phyloP scores from a whole-genome alignment of 352 stramenopile genomes.

The Aphanomyces stellatus region DNA sequence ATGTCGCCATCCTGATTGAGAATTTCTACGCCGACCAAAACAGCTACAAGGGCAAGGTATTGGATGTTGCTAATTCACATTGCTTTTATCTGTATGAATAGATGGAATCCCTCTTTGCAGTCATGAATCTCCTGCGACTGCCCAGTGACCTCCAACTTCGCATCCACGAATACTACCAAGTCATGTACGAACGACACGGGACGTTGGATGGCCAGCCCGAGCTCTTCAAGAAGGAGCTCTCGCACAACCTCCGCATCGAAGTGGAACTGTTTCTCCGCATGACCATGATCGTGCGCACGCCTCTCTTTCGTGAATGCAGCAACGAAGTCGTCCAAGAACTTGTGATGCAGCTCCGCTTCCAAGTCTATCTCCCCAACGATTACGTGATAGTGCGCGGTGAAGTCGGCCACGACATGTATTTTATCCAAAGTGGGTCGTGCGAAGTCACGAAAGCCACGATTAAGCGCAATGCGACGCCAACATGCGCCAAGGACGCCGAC shows the following conservation, averaged over 20 bases:
- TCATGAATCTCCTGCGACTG: constrained; percentile 74
- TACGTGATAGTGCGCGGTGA: constrained; percentile 79
- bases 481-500: background rate
- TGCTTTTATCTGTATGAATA: no score
- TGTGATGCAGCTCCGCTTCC: constrained; percentile 69
- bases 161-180: constrained; percentile 79
- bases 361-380: constrained; percentile 79
- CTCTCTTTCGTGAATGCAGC: constrained; percentile 75
- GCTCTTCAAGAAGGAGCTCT: constrained; percentile 70
- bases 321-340: constrained; percentile 75
- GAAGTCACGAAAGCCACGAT: constrained; percentile 67
- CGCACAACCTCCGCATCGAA: constrained; percentile 71
- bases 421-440: constrained; percentile 68
- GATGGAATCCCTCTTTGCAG: constrained; percentile 24
- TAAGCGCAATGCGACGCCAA: constrained; percentile 1
- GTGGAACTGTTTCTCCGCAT: constrained; percentile 75
- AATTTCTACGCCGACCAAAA: constrained; percentile 82
- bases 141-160: constrained; percentile 68
- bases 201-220: constrained; percentile 65
- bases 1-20: constrained; percentile 73
- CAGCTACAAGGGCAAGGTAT: constrained; percentile 61
- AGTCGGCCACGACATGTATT: constrained; percentile 85
- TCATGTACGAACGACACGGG: constrained; percentile 76
- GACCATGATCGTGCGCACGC: constrained; percentile 81
- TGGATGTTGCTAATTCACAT: no score